Percentiles rank a stretch among this genome's conserved stretches.
These are phyloP conservation scores for Xerophyta viscosa DNA, from an alignment of 106 monocot species.

Conservation along the genomic window DNA sequence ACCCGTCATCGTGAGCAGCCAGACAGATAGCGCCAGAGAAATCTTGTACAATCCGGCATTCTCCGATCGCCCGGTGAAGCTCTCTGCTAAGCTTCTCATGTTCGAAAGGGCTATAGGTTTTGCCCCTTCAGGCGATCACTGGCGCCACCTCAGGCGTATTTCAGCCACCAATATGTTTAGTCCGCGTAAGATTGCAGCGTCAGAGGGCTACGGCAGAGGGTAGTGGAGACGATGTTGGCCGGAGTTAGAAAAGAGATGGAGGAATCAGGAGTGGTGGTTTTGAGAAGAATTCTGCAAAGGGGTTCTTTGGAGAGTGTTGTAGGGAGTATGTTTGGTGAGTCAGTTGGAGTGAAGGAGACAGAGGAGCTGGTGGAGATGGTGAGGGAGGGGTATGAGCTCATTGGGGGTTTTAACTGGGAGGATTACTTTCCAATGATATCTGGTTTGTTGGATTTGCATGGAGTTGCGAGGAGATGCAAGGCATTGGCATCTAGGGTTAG, in stretches of 20 bases:
- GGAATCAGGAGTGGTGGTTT: constrained; percentile 19
- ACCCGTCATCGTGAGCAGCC: constrained; percentile 36
- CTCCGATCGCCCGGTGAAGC: constrained; percentile 44
- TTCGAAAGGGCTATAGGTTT: constrained; percentile 73
- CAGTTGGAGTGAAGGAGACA: constrained; percentile 2
- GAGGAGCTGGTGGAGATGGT: constrained; percentile 28
- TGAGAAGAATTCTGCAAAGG: constrained; percentile 24
- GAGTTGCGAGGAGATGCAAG: constrained; percentile 34
- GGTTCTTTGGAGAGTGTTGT: constrained; percentile 43
- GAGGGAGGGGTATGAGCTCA: constrained; percentile 43
- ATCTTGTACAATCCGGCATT: constrained; percentile 40
- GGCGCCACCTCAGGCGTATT: constrained; percentile 50
- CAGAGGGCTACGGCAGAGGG: constrained; percentile 20
- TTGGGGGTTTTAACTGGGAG: constrained; percentile 41
- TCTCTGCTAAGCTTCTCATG: constrained; percentile 40
- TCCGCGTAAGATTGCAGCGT: constrained; percentile 22
- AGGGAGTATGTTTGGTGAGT: constrained; percentile 36
- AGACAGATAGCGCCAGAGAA: constrained; percentile 48
- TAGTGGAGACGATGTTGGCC: constrained; percentile 16
- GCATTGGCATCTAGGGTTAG: constrained; percentile 22
- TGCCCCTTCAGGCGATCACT: constrained; percentile 50
- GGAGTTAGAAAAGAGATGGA: constrained; percentile 22
- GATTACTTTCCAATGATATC: constrained; percentile 20
- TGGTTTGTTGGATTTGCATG: constrained; percentile 30
- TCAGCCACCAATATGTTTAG: constrained; percentile 42